Evolutionary conservation across 148 eudicot genomes (phyloP).

Genomic region (Chenopodium album): DNA sequence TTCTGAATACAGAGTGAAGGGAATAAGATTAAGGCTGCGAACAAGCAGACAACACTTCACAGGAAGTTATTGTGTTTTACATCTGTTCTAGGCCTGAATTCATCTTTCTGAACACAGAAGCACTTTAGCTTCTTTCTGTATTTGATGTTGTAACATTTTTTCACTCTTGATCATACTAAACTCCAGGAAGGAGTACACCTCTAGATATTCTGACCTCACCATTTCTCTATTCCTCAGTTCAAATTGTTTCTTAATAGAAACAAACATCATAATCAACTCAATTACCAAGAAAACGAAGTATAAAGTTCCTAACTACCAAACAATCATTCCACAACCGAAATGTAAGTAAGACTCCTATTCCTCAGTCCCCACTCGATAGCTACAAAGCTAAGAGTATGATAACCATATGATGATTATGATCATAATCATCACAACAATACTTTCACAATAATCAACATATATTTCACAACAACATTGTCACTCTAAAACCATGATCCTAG

Average conservation of each 20-base stretch:
- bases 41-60: neutral
- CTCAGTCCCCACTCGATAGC: no score
- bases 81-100: neutral
- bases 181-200: neutral
- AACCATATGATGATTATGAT: no score
- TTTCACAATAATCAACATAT: neutral
- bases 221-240: no score
- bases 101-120: neutral
- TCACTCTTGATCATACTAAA: neutral
- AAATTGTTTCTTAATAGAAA: neutral
- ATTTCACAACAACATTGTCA: neutral
- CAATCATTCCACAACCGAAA: neutral
- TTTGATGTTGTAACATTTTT: neutral
- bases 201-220: no score
- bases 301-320: neutral
- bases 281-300: neutral
- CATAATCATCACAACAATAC: neutral
- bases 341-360: no score
- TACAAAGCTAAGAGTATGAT: no score
- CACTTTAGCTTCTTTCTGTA: neutral
- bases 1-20: neutral
- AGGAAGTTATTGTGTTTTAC: neutral
- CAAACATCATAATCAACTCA: neutral
- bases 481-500: neutral
- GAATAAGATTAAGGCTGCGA: no score